Evolutionary conservation across 768 basidiomycete genomes (phyloP), one percentile per base, ranked within the genome.

Genomic region (Sarcomyxa edulis): DNA sequence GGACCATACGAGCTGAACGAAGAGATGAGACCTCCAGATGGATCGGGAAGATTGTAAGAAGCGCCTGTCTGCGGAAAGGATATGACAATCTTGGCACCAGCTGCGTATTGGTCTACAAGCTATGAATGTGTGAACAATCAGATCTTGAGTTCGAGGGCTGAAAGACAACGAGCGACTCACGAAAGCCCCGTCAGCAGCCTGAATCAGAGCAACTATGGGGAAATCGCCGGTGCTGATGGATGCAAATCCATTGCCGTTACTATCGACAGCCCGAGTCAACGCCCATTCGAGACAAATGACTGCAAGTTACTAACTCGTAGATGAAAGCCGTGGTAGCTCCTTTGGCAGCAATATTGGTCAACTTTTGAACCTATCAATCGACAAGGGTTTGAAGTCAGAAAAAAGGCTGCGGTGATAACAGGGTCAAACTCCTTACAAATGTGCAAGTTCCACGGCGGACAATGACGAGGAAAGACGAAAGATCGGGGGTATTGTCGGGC

Each of bases 381-480:
- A n/a, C n/a, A 21, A 16, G 4, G 1, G 22, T 21, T 18, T 24
- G 11, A 1, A 19, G 7, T 24, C 14, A 8, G 16, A 37, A 7
- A 9, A 18, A n/a, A 28, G 12, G n/a, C 5, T 32, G 7, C 30
- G 6, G 2, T 11, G 16, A 5, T 4, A 10, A 38, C 11, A 16
- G 18, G 24, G 66, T n/a, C n/a, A n/a, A n/a, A n/a, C n/a, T n/a
- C n/a, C n/a, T 48, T 33, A 76, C 71, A 35, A 79, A 74, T 1
- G 72, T 57, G 52, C 83, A 84, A 4, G 63, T 68, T 1, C 81
- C 83, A 21, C 78, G 64, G 18, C 75, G 70, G 28, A 84, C 64
- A 19, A 87, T 52, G 8, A 76, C 70, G 11, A 84, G 51, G 39
- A 68, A 74, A 10, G 54, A 51, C 2, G 70, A 68, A 2, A 85